phyloP scores from a whole-genome alignment of 164 flowering plant species.

The Vitis cinerea region DNA sequence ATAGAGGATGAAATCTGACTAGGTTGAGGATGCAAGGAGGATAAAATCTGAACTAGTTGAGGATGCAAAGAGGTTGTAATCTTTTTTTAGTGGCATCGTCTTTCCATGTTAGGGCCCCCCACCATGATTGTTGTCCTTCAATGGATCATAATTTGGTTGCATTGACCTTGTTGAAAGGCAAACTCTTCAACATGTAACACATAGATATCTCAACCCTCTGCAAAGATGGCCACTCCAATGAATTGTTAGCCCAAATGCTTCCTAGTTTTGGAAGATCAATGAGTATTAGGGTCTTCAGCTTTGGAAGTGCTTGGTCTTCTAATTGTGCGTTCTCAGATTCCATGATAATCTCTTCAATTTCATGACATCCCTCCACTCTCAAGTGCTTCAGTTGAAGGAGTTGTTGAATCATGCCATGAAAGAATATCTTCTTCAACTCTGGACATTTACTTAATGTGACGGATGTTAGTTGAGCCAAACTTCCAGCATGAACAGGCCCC shows the following conservation, averaged over 20 bases:
- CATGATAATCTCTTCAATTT: slow-evolving; percentile 10
- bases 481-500: slow-evolving; percentile 4
- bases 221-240: slow-evolving; percentile 13
- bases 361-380: slow-evolving; percentile 8
- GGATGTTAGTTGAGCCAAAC: slow-evolving; percentile 3
- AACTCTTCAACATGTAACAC: too few species aligned
- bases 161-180: too few species aligned
- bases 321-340: neutral
- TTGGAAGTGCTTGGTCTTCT: neutral
- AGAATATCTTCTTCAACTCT: slow-evolving; percentile 5
- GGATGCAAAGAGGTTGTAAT: too few species aligned
- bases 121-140: too few species aligned
- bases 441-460: slow-evolving; percentile 11
- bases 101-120: too few species aligned
- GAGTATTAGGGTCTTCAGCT: slow-evolving; percentile 10
- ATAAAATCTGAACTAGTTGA: too few species aligned
- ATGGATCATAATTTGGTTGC: too few species aligned
- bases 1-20: neutral
- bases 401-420: slow-evolving; percentile 5
- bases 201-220: slow-evolving; percentile 3
- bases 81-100: too few species aligned
- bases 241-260: slow-evolving; percentile 1
- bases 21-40: neutral
- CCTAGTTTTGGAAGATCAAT: slow-evolving; percentile 2
- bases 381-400: slow-evolving; percentile 3